Conservation (phyloP, 257 asterid genomes). For the Leonotis leonurus region DNA sequence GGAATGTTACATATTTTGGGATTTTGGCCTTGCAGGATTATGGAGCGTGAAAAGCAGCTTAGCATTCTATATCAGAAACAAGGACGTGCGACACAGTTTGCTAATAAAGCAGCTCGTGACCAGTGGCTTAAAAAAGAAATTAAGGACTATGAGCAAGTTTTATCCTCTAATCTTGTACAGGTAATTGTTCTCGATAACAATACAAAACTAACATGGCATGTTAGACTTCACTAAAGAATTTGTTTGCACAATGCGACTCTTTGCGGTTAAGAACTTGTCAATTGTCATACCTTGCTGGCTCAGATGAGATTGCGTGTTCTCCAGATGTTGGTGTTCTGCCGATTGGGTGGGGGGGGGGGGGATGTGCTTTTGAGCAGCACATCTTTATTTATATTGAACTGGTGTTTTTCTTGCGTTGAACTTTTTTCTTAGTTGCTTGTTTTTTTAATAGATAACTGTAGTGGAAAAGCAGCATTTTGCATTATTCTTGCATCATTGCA, state of each 20-base stretch:
- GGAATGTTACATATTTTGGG: not conserved
- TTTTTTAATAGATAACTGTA: not conserved
- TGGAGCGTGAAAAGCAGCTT: slow-evolving; percentile 97
- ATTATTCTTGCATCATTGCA: not conserved
- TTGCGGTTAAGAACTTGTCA: not conserved
- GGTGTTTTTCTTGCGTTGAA: not conserved
- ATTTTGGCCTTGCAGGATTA: slow-evolving; percentile 48
- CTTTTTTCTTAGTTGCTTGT: not conserved
- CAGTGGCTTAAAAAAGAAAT: slow-evolving; percentile 90
- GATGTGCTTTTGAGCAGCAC: not conserved
- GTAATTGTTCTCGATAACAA: slow-evolving; percentile 30
- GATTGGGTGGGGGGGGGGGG: not conserved
- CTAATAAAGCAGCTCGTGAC: slow-evolving; percentile 85
- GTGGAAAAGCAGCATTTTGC: not conserved
- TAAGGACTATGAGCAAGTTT: slow-evolving; percentile 75
- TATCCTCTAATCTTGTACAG: slow-evolving; percentile 66
- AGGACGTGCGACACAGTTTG: slow-evolving; percentile 98
- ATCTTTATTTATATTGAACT: not conserved
- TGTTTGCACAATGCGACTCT: not conserved
- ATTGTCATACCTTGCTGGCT: not conserved
- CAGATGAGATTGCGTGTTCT: slow-evolving; percentile 3
- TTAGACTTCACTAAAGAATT: not conserved
- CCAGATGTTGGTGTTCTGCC: not conserved
- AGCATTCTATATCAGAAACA: slow-evolving; percentile 97
- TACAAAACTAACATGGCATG: not conserved